Base-by-base conservation (phyloP, 2,329 filamentous ascomycete species). In the Westerdykella sp. region DNA sequence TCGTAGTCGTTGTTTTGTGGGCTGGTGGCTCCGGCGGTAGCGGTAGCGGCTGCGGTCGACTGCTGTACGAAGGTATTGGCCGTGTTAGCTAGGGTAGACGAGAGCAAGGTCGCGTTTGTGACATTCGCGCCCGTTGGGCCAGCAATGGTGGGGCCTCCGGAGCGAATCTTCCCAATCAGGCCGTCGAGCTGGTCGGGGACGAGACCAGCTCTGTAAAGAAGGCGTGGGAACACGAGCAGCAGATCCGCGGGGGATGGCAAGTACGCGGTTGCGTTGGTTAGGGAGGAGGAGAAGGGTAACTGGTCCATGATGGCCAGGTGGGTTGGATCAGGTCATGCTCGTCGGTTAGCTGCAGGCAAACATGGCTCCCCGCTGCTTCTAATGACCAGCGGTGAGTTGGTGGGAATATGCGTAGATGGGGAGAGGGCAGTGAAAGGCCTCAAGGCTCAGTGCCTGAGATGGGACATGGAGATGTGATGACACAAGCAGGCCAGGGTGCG, bases 131-230 rank as follows among this genome's bases (percentile, higher is more conserved):
- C 66, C n/a, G 80, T 82, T 5, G 79, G 73, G 55, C 79, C 77
- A 15, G 81, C 75, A 40, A 84, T 78, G 31, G 78, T 64, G 54
- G 74, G 78, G 54, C 79, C 78, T 43, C 78, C 79, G 48, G 78
- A 73, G 55, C 75, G 67, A 42, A 73, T 62, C 55, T 68, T 68
- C 28, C 68, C 68, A 43, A 74, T 62, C 39, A 75, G 60, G 53
- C 62, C 72, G 56, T 84, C 80, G 40, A 83, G 68, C 42, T 76
- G 72, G 53, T 85, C 81, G 13, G 69, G 69, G 53, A 84, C 77
- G n/a, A 77, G 79, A 40, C 83, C 80, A 31, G 84, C 73, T 62
- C 79, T 83, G 65, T 77, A 81, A 25, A 86, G 75, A 59, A 89
- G 80, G 45, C 85, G 76, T 39, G 85, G 85, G 4, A 85, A 77